Evolutionary conservation across 768 basidiomycete species (phyloP), one percentile per base, ranked within the genome.

Genomic region (Sistotremastrum suecicum): DNA sequence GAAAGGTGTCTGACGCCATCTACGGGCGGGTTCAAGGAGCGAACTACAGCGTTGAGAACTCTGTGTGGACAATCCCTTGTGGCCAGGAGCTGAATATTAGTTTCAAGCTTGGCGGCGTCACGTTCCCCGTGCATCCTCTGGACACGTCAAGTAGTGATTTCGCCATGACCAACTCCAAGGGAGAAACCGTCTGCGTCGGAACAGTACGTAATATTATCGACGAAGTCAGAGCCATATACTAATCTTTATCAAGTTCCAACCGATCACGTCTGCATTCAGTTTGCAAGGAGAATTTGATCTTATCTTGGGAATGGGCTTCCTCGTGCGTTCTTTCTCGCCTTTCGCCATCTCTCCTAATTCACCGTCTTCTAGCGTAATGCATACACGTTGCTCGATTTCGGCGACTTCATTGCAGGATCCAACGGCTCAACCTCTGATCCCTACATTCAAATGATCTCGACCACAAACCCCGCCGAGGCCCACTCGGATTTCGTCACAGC

Each of bases 21-120:
- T 88, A 88, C 54, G 80, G 84, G 7, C 74, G 81, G 36, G 80
- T 87, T 7, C 74, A 71, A 46, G 83, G 80, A 32, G 83, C 86
- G 6, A 67, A 69, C 43, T 86, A 79, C 60, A 76, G 78, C 51
- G 50, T 64, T 6, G 53, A 60, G 5, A 68, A 65, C 37, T 66
- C 75, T 48, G 68, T 74, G 47, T 88, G 86, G 86, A 70, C 74
- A 1, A 60, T 88, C 0, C 86, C 85, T 2, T 88, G 85, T 56
- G 73, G 69, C 4, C 81, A 85, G 60, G 61, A 75, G 54, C 68
- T 88, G 48, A 84, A 80, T 44, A 54, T 88, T 36, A 74, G 77
- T 3, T 69, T 88, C 64, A 76, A 71, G 48, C 80, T 88, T 54
- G 80, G 80, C 41, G 85, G 85, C 9, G 37, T 61, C 37, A 64